Evolutionary conservation across 2,329 filamentous ascomycete species (phyloP), one percentile per base, ranked within the genome.

Genomic region (Calonectria pauciramosa): DNA sequence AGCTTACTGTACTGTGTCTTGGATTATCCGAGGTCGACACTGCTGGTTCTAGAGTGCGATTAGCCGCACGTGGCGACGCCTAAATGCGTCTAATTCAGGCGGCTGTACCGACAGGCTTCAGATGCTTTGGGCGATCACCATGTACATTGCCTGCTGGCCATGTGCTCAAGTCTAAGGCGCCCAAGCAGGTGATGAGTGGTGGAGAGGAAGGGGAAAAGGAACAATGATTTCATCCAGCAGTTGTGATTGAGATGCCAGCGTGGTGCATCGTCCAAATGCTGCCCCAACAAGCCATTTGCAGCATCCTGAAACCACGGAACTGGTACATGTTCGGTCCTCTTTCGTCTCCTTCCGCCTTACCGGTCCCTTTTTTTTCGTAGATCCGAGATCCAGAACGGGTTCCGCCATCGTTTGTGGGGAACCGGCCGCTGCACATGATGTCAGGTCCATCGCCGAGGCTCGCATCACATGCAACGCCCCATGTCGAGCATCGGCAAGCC

Each of bases 391-490:
- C 60, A 59, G 60, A 71, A 38, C 44, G 54, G 54, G 16, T 38
- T 44, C 56, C n/a, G 54, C 49, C 68, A 60, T 66, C 36, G 34
- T 47, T 65, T 78, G 76, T 77, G 76, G 75, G 73, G 76, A 74
- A 70, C 32, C 38, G 36, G 54, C 66, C 16, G 47, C 60, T 54
- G 72, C 75, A 79, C 76, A 80, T 78, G 72, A 80, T 79, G 75
- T 80, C 79, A 81, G 78, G 71, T 41, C 68, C 54, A 52, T 54
- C 77, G 78, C 82, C 82, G 82, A 83, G 82, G 82, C 74, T 77
- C 78, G 71, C 81, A 82, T 84, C 82, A 83, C 82, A 83, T 84
- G 80, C 81, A 75, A 78, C 68, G 60, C 60, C 65, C 69, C 71
- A 65, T 56, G 64, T 54, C 30, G 26, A 36, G 65, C 20, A 59